These are phyloP conservation scores for Crepidotus sp. DNA, from an alignment of 1,284 basidiomycete species.

Conservation along the genomic window DNA sequence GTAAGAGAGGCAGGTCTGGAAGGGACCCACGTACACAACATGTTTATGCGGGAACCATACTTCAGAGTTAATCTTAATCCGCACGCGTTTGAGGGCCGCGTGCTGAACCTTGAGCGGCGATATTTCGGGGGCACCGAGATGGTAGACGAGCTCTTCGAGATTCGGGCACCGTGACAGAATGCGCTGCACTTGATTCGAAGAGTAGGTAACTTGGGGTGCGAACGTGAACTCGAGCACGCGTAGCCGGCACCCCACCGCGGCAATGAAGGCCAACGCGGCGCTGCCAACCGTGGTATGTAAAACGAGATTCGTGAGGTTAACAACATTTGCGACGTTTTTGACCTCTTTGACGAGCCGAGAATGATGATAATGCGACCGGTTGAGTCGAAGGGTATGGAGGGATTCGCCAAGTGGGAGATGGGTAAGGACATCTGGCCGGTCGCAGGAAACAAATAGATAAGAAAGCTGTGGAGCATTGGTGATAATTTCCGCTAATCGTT, in stretches of 20 bases:
- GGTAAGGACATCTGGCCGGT: constrained; percentile 6
- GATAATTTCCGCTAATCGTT: constrained; percentile 8
- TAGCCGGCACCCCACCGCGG: constrained; percentile 4
- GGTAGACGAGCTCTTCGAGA: constrained; percentile 14
- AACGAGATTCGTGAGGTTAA: constrained; percentile 10
- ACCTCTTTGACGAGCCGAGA: not conserved
- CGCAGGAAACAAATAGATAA: constrained; percentile 10
- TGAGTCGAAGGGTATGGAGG: constrained; percentile 11
- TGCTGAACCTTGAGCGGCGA: constrained; percentile 11
- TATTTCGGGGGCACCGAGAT: constrained; percentile 16
- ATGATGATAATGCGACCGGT: constrained; percentile 9
- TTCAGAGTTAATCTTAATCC: constrained; percentile 10
- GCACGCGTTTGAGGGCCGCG: constrained; percentile 4
- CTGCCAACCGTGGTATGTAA: constrained; percentile 8
- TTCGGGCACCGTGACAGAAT: constrained; percentile 11
- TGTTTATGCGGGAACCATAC: constrained; percentile 15
- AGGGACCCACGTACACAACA: constrained; percentile 9
- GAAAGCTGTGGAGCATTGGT: constrained; percentile 6
- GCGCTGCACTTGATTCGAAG: constrained; percentile 10
- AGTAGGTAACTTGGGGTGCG: constrained; percentile 13
- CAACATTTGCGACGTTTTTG: not conserved
- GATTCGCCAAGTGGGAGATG: constrained; percentile 7
- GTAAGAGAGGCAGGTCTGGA: not conserved
- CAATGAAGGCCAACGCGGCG: constrained; percentile 4
- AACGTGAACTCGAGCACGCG: constrained; percentile 15